Evolutionary conservation across 139 green algal species (phyloP).

Genomic region (Micractinium conductrix): DNA sequence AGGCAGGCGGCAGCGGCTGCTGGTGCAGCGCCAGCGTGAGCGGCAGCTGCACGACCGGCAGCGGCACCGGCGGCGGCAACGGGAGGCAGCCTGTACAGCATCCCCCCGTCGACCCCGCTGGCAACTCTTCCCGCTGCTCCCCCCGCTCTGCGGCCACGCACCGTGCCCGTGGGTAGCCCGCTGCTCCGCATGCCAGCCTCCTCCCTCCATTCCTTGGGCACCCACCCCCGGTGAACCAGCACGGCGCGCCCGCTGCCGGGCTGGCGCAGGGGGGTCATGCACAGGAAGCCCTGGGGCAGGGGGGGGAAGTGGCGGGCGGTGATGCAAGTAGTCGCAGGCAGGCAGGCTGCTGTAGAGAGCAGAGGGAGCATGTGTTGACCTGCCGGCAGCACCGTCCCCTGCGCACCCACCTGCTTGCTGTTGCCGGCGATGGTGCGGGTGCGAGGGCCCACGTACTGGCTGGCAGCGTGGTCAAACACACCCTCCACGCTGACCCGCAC

Average conservation of each 20-base stretch:
- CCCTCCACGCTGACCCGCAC: slow-evolving; percentile 53
- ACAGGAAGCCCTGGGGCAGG: slow-evolving; percentile 56
- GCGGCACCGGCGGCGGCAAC: too few relatives aligned
- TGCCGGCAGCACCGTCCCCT: neutral
- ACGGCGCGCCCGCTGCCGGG: slow-evolving; percentile 45
- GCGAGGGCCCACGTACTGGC: slow-evolving; percentile 73
- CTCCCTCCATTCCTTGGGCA: slow-evolving; percentile 64
- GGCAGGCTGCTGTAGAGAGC: neutral
- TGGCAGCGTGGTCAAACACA: slow-evolving; percentile 57
- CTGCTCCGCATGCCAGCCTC: slow-evolving; percentile 4
- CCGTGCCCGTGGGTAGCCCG: slow-evolving; percentile 15
- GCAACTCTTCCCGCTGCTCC: too few relatives aligned
- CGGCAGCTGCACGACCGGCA: too few relatives aligned
- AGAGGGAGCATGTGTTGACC: neutral
- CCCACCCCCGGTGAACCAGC: slow-evolving; percentile 84
- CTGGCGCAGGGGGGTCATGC: slow-evolving; percentile 71
- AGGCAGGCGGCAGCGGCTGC: too few relatives aligned
- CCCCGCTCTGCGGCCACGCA: too few relatives aligned
- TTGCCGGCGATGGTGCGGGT: slow-evolving; percentile 38
- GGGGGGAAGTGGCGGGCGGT: neutral
- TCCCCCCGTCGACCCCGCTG: too few relatives aligned
- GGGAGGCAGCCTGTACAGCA: too few relatives aligned
- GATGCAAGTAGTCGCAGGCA: neutral
- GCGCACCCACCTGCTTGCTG: neutral
- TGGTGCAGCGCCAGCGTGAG: too few relatives aligned